Evolutionary conservation across 192 early-diverging fungal genomes (phyloP).

Genomic region (Kappamyces sp.): DNA sequence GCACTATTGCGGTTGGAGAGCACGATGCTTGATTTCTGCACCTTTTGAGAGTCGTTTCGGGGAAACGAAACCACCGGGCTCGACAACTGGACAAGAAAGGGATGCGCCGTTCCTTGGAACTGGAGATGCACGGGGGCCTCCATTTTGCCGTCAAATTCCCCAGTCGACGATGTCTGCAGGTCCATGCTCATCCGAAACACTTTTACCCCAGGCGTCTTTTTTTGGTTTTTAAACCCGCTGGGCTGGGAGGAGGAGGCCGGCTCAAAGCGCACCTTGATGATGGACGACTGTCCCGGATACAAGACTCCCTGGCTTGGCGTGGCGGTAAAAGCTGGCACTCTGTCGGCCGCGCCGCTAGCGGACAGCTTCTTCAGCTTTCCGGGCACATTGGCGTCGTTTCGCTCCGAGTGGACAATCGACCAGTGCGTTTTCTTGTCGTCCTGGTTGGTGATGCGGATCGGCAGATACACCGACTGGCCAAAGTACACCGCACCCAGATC

Average conservation of each 20-base stretch:
- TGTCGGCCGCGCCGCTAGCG: background rate
- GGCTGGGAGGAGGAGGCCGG: too few species aligned
- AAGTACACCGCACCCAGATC: conserved; percentile 41
- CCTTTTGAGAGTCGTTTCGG: background rate
- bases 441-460: conserved; percentile 32
- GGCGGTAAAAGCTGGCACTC: background rate
- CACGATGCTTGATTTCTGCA: background rate
- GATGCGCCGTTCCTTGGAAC: conserved; percentile 30
- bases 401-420: conserved; percentile 40
- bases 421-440: conserved; percentile 21
- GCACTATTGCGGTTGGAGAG: conserved; percentile 26
- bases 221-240: background rate
- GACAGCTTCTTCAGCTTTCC: background rate
- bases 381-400: conserved; percentile 31
- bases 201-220: background rate
- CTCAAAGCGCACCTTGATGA: background rate
- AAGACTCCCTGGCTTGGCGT: conserved; percentile 7
- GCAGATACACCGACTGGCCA: conserved; percentile 30
- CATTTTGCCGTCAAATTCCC: background rate
- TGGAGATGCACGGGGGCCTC: background rate
- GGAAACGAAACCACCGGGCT: conserved; percentile 25
- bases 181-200: background rate
- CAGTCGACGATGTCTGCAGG: background rate
- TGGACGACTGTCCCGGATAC: too few species aligned
- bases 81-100: conserved; percentile 20